Base-by-base conservation (phyloP, 2,329 filamentous ascomycete species). In the Harringtonia lauricola region DNA sequence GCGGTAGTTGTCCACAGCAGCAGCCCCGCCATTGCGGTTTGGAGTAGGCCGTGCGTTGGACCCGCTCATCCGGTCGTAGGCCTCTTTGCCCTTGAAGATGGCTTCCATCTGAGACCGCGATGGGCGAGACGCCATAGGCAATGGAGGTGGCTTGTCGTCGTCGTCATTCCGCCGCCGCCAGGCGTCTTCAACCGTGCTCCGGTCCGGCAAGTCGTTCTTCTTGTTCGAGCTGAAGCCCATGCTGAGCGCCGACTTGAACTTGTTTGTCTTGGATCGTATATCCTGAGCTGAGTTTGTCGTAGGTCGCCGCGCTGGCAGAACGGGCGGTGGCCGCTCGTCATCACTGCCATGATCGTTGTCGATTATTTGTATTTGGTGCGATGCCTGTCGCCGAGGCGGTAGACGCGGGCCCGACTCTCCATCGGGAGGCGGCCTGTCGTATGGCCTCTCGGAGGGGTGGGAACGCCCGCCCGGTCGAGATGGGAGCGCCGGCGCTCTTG, bases 311-410 rank as follows among this genome's bases (percentile, higher is more conserved):
- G 61, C 41, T 5, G 58, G 60, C 12, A 59, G 51, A 5, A 54
- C 34, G 65, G 72, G 55, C 70, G 79, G 17, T 69, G 83, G 51
- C 75, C 85, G 45, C 66, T 84, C 63, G 73, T 81, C 43, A 17
- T 55, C 53, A 12, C 52, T 47, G 30, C 22, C 31, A n/a, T n/a
- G n/a, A n/a, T n/a, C n/a, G n/a, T n/a, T n/a, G n/a, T n/a, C n/a
- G n/a, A n/a, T n/a, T n/a, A n/a, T n/a, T n/a, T n/a, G n/a, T n/a
- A 31, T 28, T 17, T 15, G 31, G 14, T 22, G 66, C n/a, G 50
- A 58, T 29, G 70, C 66, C 43, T 70, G 62, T n/a, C 68, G 67
- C 3, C 73, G 73, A 15, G 38, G 36, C 21, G 48, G 46, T 17
- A 48, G 46, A 3, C 46, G 48, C 4, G 48, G 44, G 4, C 2